These are phyloP conservation scores for Solanum pennellii DNA, from an alignment of 257 asterid genomes.

Conservation along the genomic window DNA sequence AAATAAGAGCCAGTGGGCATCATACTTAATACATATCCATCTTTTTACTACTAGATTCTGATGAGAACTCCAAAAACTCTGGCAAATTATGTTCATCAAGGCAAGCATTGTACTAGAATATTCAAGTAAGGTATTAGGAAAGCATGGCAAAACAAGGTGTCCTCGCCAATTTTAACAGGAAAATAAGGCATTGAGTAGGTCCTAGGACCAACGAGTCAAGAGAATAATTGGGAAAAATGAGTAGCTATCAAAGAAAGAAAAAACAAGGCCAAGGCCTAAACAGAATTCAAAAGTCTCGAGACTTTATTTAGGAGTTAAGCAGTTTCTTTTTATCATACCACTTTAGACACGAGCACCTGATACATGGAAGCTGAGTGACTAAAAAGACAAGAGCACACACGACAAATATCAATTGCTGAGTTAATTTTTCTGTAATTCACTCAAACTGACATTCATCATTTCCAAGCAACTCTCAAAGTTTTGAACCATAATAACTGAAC, in stretches of 20 bases:
- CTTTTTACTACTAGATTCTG: neutral
- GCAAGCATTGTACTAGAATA: neutral
- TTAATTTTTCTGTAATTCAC: neutral
- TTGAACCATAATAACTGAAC: neutral
- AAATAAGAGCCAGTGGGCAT: neutral
- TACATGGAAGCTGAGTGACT: neutral
- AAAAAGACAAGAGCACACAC: neutral
- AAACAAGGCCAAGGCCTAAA: neutral
- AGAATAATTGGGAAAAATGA: neutral
- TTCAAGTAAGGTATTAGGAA: neutral
- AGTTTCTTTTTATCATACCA: neutral
- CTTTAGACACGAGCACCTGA: neutral
- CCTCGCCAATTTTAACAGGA: neutral
- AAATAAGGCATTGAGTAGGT: neutral
- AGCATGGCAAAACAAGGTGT: neutral
- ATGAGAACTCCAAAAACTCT: neutral
- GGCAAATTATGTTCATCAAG: neutral
- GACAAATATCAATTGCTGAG: neutral
- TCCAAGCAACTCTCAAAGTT: neutral
- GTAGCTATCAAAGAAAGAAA: neutral
- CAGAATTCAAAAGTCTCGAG: neutral
- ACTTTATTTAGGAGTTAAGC: neutral
- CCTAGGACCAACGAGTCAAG: neutral
- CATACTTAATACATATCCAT: neutral
- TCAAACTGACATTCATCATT: neutral